These are phyloP conservation scores for Xylaria sp. DNA, from an alignment of 495 filamentous ascomycete genomes.

Conservation along the genomic window DNA sequence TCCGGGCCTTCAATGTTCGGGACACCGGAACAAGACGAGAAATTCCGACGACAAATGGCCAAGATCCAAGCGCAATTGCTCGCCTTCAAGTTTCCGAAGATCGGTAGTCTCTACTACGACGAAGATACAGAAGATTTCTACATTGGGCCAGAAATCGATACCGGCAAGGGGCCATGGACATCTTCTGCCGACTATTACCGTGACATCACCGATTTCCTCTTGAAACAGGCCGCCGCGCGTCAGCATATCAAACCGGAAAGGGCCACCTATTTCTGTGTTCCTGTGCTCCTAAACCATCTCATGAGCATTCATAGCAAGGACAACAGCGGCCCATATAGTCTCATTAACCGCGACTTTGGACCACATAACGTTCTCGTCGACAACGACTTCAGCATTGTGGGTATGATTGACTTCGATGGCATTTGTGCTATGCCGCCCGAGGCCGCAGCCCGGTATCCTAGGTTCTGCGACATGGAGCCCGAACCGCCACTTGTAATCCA, in stretches of 20 bases:
- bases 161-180: slow-evolving; percentile 8
- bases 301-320: background rate
- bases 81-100: slow-evolving; percentile 14
- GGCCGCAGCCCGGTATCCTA: slow-evolving; percentile 24
- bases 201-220: background rate
- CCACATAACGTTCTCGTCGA: slow-evolving; percentile 33
- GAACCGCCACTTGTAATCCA: background rate
- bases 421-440: slow-evolving; percentile 30
- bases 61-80: background rate
- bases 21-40: slow-evolving; percentile 10
- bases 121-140: slow-evolving; percentile 1
- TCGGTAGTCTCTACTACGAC: slow-evolving; percentile 27
- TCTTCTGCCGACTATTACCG: slow-evolving; percentile 4
- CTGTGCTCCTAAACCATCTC: slow-evolving; percentile 1
- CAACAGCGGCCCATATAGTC: background rate
- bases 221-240: background rate
- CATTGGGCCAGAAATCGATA: slow-evolving; percentile 7
- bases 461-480: background rate
- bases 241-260: background rate
- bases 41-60: slow-evolving; percentile 17
- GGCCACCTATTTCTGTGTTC: background rate
- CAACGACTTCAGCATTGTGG: slow-evolving; percentile 29
- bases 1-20: background rate
- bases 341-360: slow-evolving; percentile 32
- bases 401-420: slow-evolving; percentile 34